Conservation (phyloP, 1,139 yeast species). For the Blastobotrys petasosporus region DNA sequence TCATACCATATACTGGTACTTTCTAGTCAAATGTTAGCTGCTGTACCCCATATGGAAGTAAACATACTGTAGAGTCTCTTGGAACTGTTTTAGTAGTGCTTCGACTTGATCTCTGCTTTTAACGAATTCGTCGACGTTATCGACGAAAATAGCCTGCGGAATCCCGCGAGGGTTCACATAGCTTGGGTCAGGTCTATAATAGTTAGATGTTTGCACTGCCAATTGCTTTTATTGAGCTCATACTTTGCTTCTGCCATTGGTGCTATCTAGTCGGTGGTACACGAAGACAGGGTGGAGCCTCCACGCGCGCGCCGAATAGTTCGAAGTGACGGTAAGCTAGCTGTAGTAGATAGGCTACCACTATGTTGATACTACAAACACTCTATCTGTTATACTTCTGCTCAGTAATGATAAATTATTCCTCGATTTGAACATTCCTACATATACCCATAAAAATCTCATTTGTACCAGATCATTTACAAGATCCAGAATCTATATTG, state of each 20-base stretch:
- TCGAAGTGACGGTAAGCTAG: too few species aligned
- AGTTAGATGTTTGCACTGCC: too few species aligned
- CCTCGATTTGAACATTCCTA: too few species aligned
- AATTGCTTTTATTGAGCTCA: background rate
- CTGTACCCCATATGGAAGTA: background rate
- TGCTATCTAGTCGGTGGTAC: background rate
- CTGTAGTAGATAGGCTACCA: too few species aligned
- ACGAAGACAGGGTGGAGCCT: too few species aligned
- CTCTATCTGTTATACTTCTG: too few species aligned
- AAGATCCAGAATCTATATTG: too few species aligned
- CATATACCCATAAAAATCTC: too few species aligned
- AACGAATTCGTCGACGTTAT: slow-evolving; percentile 69
- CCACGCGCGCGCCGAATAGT: too few species aligned
- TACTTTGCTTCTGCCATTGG: background rate
- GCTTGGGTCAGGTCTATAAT: slow-evolving; percentile 17
- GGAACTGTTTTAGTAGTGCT: slow-evolving; percentile 58
- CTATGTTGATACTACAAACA: too few species aligned
- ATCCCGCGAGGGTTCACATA: slow-evolving; percentile 77
- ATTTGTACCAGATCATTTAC: too few species aligned
- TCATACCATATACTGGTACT: slow-evolving; percentile 71
- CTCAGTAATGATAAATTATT: too few species aligned
- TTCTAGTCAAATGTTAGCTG: slow-evolving; percentile 21
- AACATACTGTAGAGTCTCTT: slow-evolving; percentile 57
- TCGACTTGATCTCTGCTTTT: slow-evolving; percentile 69
- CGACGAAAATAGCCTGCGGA: slow-evolving; percentile 94